Base-by-base conservation (phyloP, 2,329 filamentous ascomycete species). In the Capronia epimyces region DNA sequence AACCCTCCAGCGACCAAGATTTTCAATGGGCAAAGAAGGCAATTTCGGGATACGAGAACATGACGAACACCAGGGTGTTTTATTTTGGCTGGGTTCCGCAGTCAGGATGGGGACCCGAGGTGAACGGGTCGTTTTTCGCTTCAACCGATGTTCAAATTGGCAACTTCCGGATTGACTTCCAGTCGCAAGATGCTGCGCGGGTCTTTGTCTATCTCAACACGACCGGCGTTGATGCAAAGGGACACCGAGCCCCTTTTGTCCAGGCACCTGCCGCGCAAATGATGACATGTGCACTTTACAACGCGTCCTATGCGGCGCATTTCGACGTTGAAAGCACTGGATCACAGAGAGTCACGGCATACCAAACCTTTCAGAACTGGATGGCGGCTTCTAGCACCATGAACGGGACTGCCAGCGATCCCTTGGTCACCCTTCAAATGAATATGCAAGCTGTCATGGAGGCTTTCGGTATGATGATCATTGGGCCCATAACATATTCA, bases 401-500 rank as follows among this genome's bases (percentile, higher is more conserved):
- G 46, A 10, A 42, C 20, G 46, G 46, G n/a, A 29, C 45, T 3
- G n/a, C 37, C 3, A 20, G 22, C 2, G 46, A 46, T 12, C 27
- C 42, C 3, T 22, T 29, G 1, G 46, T 53, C 46, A 43, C 32
- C 24, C 25, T 20, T 25, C 46, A 50, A 31, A 53, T 53, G 51
- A 53, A 53, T 15, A 53, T 53, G 46, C 51, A 53, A 50, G 46
- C 51, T 13, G 46, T 50, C 24, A 53, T 50, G 51, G 51, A 53
- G 18, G 24, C 36, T 18, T 53, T 50, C 31, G 51, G 42, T 15
- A 53, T 53, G 46, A 53, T 53, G 51, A 24, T 50, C 27, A 41
- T 16, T 36, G 51, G 51, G 2, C 42, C 46, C 22, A 43, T 53
- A 29, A 41, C 21, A 3, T 46, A 41, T 25, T 36, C 40, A 15